Conservation (phyloP, 129 eudicot genomes). For the Apium graveolens region DNA sequence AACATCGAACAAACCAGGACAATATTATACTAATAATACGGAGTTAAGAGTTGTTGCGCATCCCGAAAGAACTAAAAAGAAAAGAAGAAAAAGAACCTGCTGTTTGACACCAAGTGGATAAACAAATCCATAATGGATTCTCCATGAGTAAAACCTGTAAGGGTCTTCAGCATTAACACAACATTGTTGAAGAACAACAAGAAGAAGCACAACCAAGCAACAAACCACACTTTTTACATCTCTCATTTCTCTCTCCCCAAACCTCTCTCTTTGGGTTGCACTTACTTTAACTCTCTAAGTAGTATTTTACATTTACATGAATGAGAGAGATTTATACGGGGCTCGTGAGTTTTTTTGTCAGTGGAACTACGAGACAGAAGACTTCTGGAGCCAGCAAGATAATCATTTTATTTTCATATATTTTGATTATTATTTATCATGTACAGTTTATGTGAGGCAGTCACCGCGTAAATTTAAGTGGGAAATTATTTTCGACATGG, state of each 20-base stretch:
- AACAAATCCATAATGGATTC: constrained; percentile 71
- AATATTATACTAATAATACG: no score
- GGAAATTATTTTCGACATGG: not conserved
- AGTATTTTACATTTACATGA: not conserved
- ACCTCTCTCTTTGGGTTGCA: not conserved
- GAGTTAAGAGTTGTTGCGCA: no score
- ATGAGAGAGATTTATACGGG: constrained; percentile 10
- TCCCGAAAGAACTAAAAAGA: not conserved
- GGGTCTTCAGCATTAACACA: constrained; percentile 73
- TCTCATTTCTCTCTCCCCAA: not conserved
- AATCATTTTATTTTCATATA: not conserved
- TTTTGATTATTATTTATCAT: no score
- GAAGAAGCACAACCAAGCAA: constrained; percentile 28
- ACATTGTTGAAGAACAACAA: constrained; percentile 11
- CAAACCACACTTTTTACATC: constrained; percentile 20
- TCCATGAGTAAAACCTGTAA: constrained; percentile 82
- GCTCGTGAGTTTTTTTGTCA: constrained; percentile 42
- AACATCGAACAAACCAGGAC: no score
- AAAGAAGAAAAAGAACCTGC: constrained; percentile 40
- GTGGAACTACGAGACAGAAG: constrained; percentile 11
- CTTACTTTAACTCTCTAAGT: constrained; percentile 7
- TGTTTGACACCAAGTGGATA: constrained; percentile 89
- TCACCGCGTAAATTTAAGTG: constrained; percentile 19
- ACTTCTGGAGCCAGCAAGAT: not conserved
- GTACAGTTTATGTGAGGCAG: not conserved